These are phyloP conservation scores for Tilletia indica DNA, from an alignment of 1,284 basidiomycete species.

Conservation along the genomic window DNA sequence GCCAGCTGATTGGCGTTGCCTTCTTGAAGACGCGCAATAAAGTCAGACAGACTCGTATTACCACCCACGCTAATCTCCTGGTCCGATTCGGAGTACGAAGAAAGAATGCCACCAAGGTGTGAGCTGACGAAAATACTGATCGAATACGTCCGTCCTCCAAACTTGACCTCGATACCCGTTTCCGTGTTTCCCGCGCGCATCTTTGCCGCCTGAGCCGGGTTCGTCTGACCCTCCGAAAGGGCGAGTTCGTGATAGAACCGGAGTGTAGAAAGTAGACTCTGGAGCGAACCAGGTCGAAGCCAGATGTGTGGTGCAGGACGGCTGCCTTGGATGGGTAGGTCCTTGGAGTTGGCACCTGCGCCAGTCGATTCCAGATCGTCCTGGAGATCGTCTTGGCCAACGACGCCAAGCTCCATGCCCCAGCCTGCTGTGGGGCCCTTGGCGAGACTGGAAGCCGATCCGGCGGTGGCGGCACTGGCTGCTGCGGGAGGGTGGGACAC, in stretches of 20 bases:
- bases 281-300: slow-evolving; percentile 43
- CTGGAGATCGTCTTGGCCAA: slow-evolving; percentile 20
- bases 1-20: slow-evolving; percentile 33
- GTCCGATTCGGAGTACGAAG: slow-evolving; percentile 18
- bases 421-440: slow-evolving; percentile 11
- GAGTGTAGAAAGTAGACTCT: slow-evolving; percentile 29
- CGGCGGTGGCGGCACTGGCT: slow-evolving; percentile 4
- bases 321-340: neutral
- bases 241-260: slow-evolving; percentile 21
- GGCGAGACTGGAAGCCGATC: neutral
- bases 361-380: neutral
- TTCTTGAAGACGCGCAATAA: slow-evolving; percentile 34
- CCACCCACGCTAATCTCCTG: slow-evolving; percentile 47
- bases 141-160: slow-evolving; percentile 40
- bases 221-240: slow-evolving; percentile 35
- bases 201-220: slow-evolving; percentile 31
- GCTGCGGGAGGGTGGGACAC: slow-evolving; percentile 20
- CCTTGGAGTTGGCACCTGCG: neutral
- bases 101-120: slow-evolving; percentile 20
- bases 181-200: slow-evolving; percentile 48
- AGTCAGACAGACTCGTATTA: slow-evolving; percentile 45
- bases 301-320: slow-evolving; percentile 31
- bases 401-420: slow-evolving; percentile 16
- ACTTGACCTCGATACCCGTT: slow-evolving; percentile 49
- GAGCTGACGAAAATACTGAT: slow-evolving; percentile 53